phyloP scores from a whole-genome alignment of 225 moss, liverwort and hornwort genomes.

The Ulota crispa region DNA sequence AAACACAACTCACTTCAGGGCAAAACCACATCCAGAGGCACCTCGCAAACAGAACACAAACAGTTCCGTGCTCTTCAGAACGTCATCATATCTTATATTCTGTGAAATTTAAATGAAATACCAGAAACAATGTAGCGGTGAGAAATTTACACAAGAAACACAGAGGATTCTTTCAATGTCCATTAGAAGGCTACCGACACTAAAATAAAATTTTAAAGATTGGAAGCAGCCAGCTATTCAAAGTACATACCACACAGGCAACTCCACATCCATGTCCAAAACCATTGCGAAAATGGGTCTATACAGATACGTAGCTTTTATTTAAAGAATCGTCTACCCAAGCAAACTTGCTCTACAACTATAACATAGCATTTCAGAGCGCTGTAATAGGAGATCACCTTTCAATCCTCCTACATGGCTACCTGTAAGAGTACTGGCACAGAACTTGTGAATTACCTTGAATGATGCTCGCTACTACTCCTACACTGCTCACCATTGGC shows the following conservation, averaged over 20 bases:
- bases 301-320: constrained; percentile 32
- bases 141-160: background rate
- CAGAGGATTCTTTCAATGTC: background rate
- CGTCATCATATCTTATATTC: background rate
- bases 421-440: constrained; percentile 10
- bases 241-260: background rate
- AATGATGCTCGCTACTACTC: constrained; percentile 13
- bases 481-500: constrained; percentile 7
- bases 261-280: background rate
- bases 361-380: constrained; percentile 6
- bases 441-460: background rate
- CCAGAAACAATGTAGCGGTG: background rate
- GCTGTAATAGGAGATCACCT: constrained; percentile 14
- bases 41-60: too few species aligned
- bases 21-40: too few species aligned
- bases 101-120: background rate
- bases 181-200: background rate
- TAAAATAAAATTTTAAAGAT: background rate
- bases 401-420: background rate
- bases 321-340: constrained; percentile 44
- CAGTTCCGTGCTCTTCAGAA: too few species aligned
- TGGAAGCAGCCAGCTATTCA: background rate
- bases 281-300: background rate
- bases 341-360: constrained; percentile 34
- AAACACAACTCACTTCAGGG: too few species aligned